phyloP scores from a whole-genome alignment of 257 asterid genomes.

The Capsicum baccatum region DNA sequence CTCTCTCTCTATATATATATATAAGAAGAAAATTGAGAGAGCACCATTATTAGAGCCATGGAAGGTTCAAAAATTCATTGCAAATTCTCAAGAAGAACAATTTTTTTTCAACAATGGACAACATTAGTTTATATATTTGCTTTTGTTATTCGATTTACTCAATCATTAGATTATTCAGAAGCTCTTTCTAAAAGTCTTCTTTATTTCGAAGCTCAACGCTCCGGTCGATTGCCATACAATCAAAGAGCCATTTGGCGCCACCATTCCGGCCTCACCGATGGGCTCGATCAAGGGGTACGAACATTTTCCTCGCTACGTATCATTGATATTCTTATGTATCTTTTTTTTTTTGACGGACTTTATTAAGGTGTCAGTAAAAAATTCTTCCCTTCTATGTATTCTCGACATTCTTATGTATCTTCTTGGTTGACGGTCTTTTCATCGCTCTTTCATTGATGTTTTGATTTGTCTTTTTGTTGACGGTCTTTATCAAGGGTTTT shows the following conservation, averaged over 20 bases:
- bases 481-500: neutral
- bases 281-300: slow-evolving; percentile 86
- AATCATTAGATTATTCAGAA: slow-evolving; percentile 53
- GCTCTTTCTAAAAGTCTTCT: slow-evolving; percentile 89
- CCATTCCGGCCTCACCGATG: slow-evolving; percentile 95
- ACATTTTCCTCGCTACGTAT: neutral
- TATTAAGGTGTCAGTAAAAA: too few species aligned
- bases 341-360: too few species aligned
- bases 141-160: slow-evolving; percentile 37
- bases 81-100: slow-evolving; percentile 8
- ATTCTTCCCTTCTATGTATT: neutral
- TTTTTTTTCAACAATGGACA: slow-evolving; percentile 25
- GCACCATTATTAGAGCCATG: slow-evolving; percentile 33
- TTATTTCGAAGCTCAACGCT: slow-evolving; percentile 92
- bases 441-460: neutral
- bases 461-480: neutral
- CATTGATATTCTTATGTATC: neutral
- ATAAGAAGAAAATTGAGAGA: slow-evolving; percentile 3
- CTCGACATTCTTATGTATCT: neutral
- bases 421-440: neutral
- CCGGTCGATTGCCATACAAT: slow-evolving; percentile 85
- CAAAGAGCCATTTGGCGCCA: slow-evolving; percentile 87
- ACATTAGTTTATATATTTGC: slow-evolving; percentile 33
- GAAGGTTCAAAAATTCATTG: slow-evolving; percentile 41
- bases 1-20: neutral